These are phyloP conservation scores for Mortierella sp. DNA, from an alignment of 371 early-diverging fungal species.

Conservation along the genomic window DNA sequence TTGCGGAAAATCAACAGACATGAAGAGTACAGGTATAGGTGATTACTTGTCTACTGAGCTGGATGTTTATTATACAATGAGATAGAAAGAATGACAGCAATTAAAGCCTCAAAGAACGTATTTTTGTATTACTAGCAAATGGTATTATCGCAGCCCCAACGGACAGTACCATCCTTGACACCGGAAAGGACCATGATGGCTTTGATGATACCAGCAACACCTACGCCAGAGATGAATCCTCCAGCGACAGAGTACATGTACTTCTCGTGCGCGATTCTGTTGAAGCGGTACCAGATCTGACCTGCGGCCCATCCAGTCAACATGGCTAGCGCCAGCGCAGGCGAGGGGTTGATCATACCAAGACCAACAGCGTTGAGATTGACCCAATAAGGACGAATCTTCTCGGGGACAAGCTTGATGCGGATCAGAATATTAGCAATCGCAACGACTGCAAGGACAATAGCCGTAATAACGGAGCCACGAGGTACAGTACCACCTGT, in stretches of 20 bases:
- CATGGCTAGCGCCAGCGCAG: slow-evolving; percentile 70
- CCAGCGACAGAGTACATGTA: slow-evolving; percentile 72
- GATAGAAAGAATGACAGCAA: too few species aligned
- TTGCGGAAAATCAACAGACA: too few species aligned
- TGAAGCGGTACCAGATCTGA: slow-evolving; percentile 64
- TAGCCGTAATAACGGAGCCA: slow-evolving; percentile 62
- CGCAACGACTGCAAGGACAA: slow-evolving; percentile 62
- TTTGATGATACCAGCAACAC: slow-evolving; percentile 74
- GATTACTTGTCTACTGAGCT: too few species aligned
- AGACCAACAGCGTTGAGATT: slow-evolving; percentile 78
- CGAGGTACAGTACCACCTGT: slow-evolving; percentile 54
- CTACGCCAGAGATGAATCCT: slow-evolving; percentile 74
- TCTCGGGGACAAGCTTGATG: slow-evolving; percentile 63
- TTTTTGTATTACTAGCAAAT: too few species aligned
- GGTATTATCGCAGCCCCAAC: slow-evolving; percentile 30
- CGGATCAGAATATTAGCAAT: slow-evolving; percentile 61
- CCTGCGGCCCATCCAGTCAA: slow-evolving; percentile 67
- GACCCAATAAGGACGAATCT: slow-evolving; percentile 65
- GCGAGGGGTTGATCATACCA: slow-evolving; percentile 72
- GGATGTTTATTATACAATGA: too few species aligned
- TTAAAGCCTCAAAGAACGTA: too few species aligned
- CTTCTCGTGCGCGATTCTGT: slow-evolving; percentile 57
- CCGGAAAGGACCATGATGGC: slow-evolving; percentile 65
- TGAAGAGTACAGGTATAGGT: too few species aligned
- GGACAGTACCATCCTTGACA: slow-evolving; percentile 18